Percentiles rank a stretch among this genome's conserved stretches.
These are phyloP conservation scores for Apophysomyces sp. DNA, from an alignment of 371 early-diverging fungal species.

Conservation along the genomic window DNA sequence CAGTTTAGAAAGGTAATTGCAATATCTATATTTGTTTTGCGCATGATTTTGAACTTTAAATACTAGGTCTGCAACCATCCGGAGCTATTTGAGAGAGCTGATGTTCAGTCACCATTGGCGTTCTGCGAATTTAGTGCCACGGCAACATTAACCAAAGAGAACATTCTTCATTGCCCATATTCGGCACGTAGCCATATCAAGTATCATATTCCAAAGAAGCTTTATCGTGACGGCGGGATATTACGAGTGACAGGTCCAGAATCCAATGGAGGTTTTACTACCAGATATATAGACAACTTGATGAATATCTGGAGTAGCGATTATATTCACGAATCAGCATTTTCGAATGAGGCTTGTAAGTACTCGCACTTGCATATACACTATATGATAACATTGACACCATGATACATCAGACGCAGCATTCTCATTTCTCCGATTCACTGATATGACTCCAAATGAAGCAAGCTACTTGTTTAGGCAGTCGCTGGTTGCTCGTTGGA, in stretches of 20 bases:
- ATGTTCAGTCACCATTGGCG: constrained; percentile 74
- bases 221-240: constrained; percentile 69
- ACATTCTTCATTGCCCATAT: constrained; percentile 57
- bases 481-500: constrained; percentile 51
- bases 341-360: constrained; percentile 28
- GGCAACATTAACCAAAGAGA: constrained; percentile 64
- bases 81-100: constrained; percentile 95
- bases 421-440: constrained; percentile 67
- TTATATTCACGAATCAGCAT: constrained; percentile 52
- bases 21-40: background rate
- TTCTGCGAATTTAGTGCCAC: constrained; percentile 63
- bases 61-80: constrained; percentile 93
- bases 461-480: constrained; percentile 54
- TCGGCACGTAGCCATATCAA: constrained; percentile 62
- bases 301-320: constrained; percentile 60
- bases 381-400: background rate
- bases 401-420: constrained; percentile 24
- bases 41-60: background rate
- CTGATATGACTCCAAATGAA: constrained; percentile 54
- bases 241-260: constrained; percentile 44
- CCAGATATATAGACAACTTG: constrained; percentile 50
- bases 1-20: constrained; percentile 87
- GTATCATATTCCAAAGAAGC: constrained; percentile 63
- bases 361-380: background rate
- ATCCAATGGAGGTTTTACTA: constrained; percentile 51